phyloP scores from a whole-genome alignment of 495 filamentous ascomycete species.

The Tetracladium setigerum region DNA sequence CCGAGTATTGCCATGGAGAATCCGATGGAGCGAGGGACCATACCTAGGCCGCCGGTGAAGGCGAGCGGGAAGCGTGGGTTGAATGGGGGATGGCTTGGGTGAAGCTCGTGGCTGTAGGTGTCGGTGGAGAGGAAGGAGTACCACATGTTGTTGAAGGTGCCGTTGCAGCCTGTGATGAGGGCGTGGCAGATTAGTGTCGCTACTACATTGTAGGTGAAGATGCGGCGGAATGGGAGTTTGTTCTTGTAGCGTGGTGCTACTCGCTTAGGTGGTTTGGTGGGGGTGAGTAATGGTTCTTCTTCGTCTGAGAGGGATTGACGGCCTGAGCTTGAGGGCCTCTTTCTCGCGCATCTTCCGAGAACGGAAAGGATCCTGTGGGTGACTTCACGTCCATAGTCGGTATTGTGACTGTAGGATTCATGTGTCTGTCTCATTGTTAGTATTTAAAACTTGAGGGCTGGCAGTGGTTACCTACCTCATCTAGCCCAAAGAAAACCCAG shows the following conservation, averaged over 20 bases:
- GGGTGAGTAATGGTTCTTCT: not conserved
- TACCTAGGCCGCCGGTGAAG: slow-evolving; percentile 76
- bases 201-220: slow-evolving; percentile 74
- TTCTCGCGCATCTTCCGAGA: slow-evolving; percentile 3
- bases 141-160: slow-evolving; percentile 80
- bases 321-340: not conserved
- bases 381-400: slow-evolving; percentile 40
- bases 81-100: slow-evolving; percentile 30
- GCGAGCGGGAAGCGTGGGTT: slow-evolving; percentile 47
- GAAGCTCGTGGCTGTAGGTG: slow-evolving; percentile 48
- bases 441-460: not conserved
- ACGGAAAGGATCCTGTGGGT: slow-evolving; percentile 10
- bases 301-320: slow-evolving; percentile 5
- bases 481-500: slow-evolving; percentile 55
- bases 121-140: slow-evolving; percentile 78
- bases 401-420: slow-evolving; percentile 34
- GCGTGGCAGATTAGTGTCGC: slow-evolving; percentile 60
- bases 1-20: slow-evolving; percentile 74
- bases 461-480: slow-evolving; percentile 65
- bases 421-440: slow-evolving; percentile 34
- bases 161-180: slow-evolving; percentile 68
- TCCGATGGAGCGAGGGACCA: slow-evolving; percentile 67
- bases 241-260: slow-evolving; percentile 16
- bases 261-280: slow-evolving; percentile 12
- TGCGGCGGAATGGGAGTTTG: slow-evolving; percentile 59